Percentiles rank a stretch among this genome's conserved stretches.
Conservation (phyloP, 1,139 yeast species). For the Magnusiomyces sp. region DNA sequence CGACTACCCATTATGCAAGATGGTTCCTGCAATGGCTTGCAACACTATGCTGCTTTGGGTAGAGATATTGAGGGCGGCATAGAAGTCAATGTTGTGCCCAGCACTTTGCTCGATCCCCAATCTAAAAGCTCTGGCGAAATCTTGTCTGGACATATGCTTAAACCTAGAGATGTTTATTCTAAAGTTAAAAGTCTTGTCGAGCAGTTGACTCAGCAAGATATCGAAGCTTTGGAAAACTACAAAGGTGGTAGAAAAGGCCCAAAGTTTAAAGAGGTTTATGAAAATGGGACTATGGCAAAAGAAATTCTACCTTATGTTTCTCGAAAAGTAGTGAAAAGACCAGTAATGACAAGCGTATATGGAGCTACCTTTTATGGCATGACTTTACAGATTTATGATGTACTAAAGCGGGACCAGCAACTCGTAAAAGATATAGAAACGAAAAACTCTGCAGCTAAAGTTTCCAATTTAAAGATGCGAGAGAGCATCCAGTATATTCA, state of each 20-base stretch:
- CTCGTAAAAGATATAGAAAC: neutral
- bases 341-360: conserved; percentile 94
- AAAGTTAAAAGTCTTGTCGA: conserved; percentile 50
- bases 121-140: neutral
- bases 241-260: neutral
- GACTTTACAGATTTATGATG: conserved; percentile 51
- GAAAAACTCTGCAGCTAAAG: too few species aligned
- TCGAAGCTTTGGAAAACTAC: conserved; percentile 25
- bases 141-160: conserved; percentile 12
- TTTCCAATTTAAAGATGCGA: too few species aligned
- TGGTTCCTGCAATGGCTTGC: conserved; percentile 85
- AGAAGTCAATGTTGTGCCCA: conserved; percentile 54
- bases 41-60: conserved; percentile 91
- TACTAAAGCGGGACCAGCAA: conserved; percentile 27
- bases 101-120: conserved; percentile 10
- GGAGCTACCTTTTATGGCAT: conserved; percentile 92
- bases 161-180: conserved; percentile 56
- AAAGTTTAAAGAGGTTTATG: neutral
- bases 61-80: conserved; percentile 61
- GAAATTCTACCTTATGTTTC: conserved; percentile 51
- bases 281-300: conserved; percentile 32
- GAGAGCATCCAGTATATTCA: too few species aligned
- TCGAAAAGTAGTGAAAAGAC: conserved; percentile 82
- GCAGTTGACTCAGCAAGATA: conserved; percentile 40
- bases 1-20: conserved; percentile 63